Evolutionary conservation across 2,329 filamentous ascomycete genomes (phyloP).

Genomic region (Pleurostoma richardsiae): DNA sequence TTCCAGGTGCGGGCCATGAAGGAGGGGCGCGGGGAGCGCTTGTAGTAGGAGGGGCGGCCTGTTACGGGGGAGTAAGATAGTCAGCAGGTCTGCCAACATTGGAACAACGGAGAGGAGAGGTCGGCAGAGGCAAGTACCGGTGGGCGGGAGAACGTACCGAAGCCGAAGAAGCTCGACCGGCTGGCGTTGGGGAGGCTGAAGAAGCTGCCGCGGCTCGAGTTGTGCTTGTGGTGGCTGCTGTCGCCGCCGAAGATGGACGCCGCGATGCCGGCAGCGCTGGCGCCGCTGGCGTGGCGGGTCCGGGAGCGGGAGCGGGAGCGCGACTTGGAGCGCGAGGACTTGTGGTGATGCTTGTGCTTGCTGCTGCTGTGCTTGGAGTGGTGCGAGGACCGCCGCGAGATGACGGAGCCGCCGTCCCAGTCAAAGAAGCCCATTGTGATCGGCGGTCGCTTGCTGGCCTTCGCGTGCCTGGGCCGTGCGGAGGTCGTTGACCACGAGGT

Average conservation of each 20-base stretch:
- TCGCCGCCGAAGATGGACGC: slow-evolving; percentile 39
- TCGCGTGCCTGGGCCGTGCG: neutral
- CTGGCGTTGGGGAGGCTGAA: slow-evolving; percentile 39
- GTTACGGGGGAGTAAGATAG: neutral
- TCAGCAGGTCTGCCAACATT: neutral
- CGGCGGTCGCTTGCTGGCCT: too few relatives aligned
- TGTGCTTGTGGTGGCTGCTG: slow-evolving; percentile 29
- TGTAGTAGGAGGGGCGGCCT: slow-evolving; percentile 64
- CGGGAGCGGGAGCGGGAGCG: slow-evolving; percentile 31
- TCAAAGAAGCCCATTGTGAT: slow-evolving; percentile 25
- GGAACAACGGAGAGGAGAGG: too few relatives aligned
- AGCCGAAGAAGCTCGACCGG: slow-evolving; percentile 40
- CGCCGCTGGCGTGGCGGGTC: slow-evolving; percentile 23
- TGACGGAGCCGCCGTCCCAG: slow-evolving; percentile 20
- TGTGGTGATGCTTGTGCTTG: slow-evolving; percentile 18
- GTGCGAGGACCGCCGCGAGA: slow-evolving; percentile 16
- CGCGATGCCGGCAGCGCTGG: slow-evolving; percentile 27
- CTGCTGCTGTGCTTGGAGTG: slow-evolving; percentile 12
- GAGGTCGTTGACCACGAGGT: slow-evolving; percentile 9
- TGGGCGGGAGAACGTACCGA: slow-evolving; percentile 23
- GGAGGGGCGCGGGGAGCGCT: slow-evolving; percentile 73
- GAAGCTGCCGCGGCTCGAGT: slow-evolving; percentile 37
- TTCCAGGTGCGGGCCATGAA: slow-evolving; percentile 71
- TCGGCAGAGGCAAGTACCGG: too few relatives aligned
- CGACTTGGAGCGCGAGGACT: slow-evolving; percentile 15